A percentile compares a stretch with the other conserved stretches of the same genome.
Conservation (phyloP, 139 green algal species). For the Micromonas pusilla region DNA sequence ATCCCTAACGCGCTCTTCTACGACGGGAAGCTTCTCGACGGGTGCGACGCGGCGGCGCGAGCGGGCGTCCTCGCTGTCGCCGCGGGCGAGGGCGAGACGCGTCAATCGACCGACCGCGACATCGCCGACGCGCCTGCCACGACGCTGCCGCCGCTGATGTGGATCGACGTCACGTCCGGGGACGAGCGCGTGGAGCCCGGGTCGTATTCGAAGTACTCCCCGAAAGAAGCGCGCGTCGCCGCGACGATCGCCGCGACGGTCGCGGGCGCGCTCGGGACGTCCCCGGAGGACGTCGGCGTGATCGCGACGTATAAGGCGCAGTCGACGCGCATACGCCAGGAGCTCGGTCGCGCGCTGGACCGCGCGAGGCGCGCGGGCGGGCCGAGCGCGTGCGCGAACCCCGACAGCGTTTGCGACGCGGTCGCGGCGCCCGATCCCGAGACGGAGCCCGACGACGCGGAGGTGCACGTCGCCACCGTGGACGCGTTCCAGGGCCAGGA, state of each 20-base stretch:
- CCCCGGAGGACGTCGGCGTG: background rate
- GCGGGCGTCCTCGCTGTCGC: background rate
- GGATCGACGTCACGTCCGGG: background rate
- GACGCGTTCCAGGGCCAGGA: slow-evolving; percentile 77
- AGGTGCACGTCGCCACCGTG: slow-evolving; percentile 60
- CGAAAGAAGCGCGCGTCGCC: background rate
- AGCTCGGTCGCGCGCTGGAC: too few species aligned
- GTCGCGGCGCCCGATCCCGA: background rate
- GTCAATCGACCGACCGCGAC: background rate
- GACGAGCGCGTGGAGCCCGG: background rate
- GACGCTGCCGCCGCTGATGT: background rate
- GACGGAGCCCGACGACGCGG: slow-evolving; percentile 1
- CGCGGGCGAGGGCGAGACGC: background rate
- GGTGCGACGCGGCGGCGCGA: background rate
- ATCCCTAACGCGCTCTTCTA: slow-evolving; percentile 30
- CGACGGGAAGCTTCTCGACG: slow-evolving; percentile 24
- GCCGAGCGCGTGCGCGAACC: too few species aligned
- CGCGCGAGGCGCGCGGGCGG: too few species aligned
- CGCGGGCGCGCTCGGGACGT: background rate
- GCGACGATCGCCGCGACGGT: background rate
- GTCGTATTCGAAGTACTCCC: background rate
- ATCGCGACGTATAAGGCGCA: slow-evolving; percentile 7
- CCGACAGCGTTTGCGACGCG: background rate
- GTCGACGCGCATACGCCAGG: background rate
- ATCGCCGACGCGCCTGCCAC: background rate